Evolutionary conservation across 371 early-diverging fungal species (phyloP), one percentile per base, ranked within the genome.

Genomic region (Mucor indicus): DNA sequence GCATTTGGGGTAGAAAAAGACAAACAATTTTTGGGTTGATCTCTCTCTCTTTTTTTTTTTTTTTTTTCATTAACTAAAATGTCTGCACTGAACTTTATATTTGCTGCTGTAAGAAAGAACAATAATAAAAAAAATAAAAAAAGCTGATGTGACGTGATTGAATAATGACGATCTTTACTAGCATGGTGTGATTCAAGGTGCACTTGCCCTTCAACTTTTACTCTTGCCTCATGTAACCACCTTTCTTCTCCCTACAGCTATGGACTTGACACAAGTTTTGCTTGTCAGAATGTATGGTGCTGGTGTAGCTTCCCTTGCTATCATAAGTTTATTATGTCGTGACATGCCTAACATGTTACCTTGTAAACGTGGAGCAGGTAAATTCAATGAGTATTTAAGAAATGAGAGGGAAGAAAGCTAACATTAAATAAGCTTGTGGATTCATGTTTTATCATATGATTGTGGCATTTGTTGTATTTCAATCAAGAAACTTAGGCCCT

Each of bases 351-450:
- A 72, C 29, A 69, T 69, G 63, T 38, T 72, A 24, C 73, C 73
- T 12, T 69, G 69, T 31, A 72, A 72, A 48, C 64, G 73, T n/a
- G 67, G 64, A 30, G 48, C 60, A 46, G 69, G 73, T 72, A 68
- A 56, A 24, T 24, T 7, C 7, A 12, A 19, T 4, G 2, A 32
- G 13, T 21, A 31, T 20, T 23, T 21, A 8, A 2, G 7, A 27
- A 35, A 21, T 29, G 36, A 46, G 38, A n/a, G n/a, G 12, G 23
- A 9, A 17, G 17, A 25, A 42, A 24, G 23, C 11, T 31, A 15
- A 12, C n/a, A 19, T 27, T 19, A 10, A 23, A 12, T 4, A 40
- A 64, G 69, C 61, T 17, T 44, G 47, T 30, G 67, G 73, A 4
- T 67, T 69, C 31, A 50, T 72, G 38, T 53, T 57, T 6, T 72